phyloP scores from a whole-genome alignment of 176 grass and related monocot species.

The Avena insularis region DNA sequence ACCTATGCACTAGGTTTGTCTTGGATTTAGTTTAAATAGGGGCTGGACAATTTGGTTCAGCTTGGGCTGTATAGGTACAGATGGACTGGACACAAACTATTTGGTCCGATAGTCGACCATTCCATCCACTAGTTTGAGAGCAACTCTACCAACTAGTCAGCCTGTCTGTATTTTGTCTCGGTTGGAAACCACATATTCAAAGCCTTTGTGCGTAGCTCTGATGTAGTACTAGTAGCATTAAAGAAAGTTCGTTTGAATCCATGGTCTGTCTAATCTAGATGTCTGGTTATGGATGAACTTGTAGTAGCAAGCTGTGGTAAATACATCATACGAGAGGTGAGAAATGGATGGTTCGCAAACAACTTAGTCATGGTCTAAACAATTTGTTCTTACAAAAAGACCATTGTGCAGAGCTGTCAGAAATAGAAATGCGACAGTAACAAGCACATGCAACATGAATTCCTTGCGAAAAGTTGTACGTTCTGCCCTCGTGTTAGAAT shows the following conservation, averaged over 20 bases:
- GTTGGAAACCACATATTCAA: background rate
- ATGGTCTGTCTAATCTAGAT: background rate
- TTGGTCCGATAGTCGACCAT: no score
- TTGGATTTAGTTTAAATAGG: no score
- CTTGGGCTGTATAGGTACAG: no score
- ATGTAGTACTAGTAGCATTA: no score
- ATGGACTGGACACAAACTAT: no score
- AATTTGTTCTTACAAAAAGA: background rate
- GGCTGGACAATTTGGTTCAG: no score
- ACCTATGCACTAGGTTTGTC: no score
- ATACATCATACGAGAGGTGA: background rate
- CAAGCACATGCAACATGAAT: background rate
- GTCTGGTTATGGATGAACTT: background rate
- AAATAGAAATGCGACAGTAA: background rate
- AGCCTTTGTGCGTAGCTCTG: no score
- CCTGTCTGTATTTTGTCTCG: background rate
- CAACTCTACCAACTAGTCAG: no score
- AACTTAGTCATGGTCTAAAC: background rate
- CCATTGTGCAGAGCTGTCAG: background rate
- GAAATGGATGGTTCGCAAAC: background rate
- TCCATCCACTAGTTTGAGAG: no score
- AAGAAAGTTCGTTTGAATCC: background rate
- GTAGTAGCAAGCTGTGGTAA: background rate
- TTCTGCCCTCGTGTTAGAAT: background rate
- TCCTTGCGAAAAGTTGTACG: background rate